These are phyloP conservation scores for Limnanthes douglasii DNA, from an alignment of 345 rosid species.

Conservation along the genomic window DNA sequence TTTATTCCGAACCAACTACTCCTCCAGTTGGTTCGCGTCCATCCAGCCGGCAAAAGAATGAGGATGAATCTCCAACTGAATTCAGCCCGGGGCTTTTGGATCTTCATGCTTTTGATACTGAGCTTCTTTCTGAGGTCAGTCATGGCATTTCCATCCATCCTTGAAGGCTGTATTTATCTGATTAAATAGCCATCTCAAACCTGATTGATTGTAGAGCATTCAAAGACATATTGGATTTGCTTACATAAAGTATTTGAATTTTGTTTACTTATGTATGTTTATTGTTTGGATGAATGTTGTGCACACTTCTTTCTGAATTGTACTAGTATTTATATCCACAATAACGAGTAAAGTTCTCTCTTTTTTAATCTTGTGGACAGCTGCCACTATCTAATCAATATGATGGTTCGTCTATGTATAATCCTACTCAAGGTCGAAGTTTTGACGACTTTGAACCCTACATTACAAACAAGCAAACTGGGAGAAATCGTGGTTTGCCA, in stretches of 20 bases:
- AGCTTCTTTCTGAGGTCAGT: conserved; percentile 87
- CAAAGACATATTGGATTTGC: too few species aligned
- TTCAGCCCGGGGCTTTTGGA: conserved; percentile 95
- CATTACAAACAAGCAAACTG: conserved; percentile 41
- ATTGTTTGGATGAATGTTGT: neutral
- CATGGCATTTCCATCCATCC: too few species aligned
- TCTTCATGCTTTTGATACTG: conserved; percentile 94
- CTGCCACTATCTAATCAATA: conserved; percentile 41
- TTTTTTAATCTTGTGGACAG: conserved; percentile 24
- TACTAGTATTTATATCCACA: too few species aligned
- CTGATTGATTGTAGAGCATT: too few species aligned
- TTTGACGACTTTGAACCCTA: conserved; percentile 71
- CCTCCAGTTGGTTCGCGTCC: conserved; percentile 63
- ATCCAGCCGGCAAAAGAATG: conserved; percentile 45
- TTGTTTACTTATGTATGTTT: too few species aligned
- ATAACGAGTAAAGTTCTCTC: too few species aligned
- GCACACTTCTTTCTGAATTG: too few species aligned
- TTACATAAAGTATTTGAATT: too few species aligned
- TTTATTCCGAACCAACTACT: conserved; percentile 50
- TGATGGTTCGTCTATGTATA: conserved; percentile 48
- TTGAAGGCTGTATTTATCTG: too few species aligned
- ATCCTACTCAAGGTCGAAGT: conserved; percentile 60
- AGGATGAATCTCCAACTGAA: conserved; percentile 54
- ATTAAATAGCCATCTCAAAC: too few species aligned
- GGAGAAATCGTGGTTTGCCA: conserved; percentile 44